These are phyloP conservation scores for Calonectria honghensis DNA, from an alignment of 2,329 filamentous ascomycete species.

Conservation along the genomic window DNA sequence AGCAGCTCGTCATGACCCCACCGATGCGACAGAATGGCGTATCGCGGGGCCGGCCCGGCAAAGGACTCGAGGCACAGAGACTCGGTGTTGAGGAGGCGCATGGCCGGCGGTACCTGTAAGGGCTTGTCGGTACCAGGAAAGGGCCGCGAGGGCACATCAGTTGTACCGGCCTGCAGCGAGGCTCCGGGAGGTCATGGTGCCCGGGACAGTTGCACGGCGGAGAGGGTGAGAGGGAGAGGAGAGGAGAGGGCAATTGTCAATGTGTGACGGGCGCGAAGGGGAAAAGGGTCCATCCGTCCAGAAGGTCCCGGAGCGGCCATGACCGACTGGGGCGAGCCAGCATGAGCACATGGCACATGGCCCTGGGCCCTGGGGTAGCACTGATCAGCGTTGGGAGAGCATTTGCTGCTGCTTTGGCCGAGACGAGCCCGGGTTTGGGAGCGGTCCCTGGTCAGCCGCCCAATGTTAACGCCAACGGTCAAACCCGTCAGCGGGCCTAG, in stretches of 20 bases:
- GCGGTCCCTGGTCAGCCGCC: conserved; percentile 29
- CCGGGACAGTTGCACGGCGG: conserved; percentile 12
- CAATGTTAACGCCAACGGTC: conserved; percentile 30
- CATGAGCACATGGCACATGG: conserved; percentile 30
- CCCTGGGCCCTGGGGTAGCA: conserved; percentile 26
- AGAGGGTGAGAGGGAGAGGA: conserved; percentile 7
- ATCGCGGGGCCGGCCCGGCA: conserved; percentile 39
- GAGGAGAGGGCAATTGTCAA: conserved; percentile 13
- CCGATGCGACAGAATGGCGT: conserved; percentile 49
- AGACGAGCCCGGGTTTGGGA: conserved; percentile 21
- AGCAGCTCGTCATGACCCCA: conserved; percentile 42
- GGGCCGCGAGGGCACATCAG: conserved; percentile 32
- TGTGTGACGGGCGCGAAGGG: conserved; percentile 29
- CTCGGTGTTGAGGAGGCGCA: conserved; percentile 48
- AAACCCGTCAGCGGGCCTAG: conserved; percentile 30
- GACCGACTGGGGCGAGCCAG: conserved; percentile 26
- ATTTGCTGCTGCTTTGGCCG: conserved; percentile 23
- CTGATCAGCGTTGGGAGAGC: conserved; percentile 25
- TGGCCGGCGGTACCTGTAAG: conserved; percentile 30
- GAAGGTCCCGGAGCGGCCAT: conserved; percentile 18
- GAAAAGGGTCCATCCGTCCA: conserved; percentile 21
- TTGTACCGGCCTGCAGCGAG: conserved; percentile 37
- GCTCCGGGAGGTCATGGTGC: conserved; percentile 30
- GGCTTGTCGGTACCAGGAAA: conserved; percentile 3
- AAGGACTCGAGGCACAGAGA: conserved; percentile 43